A percentile compares a stretch with the other conserved stretches of the same genome.
phyloP scores from a whole-genome alignment of 345 rosid species.

The Citropsis articulata region DNA sequence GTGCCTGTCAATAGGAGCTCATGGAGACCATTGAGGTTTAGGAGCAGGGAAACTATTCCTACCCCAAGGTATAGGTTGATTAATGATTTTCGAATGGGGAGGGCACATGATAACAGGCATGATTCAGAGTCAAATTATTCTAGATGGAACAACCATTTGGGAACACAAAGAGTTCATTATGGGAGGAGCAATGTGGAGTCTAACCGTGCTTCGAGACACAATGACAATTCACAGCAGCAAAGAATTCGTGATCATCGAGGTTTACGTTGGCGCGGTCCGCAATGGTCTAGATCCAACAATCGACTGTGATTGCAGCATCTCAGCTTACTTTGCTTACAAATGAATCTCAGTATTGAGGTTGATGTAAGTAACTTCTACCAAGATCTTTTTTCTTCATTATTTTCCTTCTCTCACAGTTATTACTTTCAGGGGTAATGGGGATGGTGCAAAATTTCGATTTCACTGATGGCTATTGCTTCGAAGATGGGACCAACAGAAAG shows the following conservation, averaged over 20 bases:
- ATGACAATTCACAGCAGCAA: background rate
- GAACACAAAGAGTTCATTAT: background rate
- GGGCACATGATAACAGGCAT: background rate
- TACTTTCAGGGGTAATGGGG: background rate
- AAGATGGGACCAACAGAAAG: background rate
- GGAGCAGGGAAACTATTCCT: background rate
- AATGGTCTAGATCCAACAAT: slow-evolving; percentile 5
- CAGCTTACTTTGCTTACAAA: background rate
- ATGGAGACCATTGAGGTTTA: slow-evolving; percentile 12
- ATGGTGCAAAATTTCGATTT: background rate
- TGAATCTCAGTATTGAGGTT: background rate
- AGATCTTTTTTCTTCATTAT: background rate
- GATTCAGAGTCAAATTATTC: background rate
- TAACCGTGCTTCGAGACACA: background rate
- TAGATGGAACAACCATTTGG: background rate
- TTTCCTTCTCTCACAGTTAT: background rate
- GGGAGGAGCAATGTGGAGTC: slow-evolving; percentile 9
- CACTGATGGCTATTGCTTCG: background rate
- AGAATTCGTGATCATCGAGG: slow-evolving; percentile 9
- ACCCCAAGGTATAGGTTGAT: background rate
- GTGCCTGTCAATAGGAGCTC: slow-evolving; percentile 2
- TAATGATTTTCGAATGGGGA: background rate
- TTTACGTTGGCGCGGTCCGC: slow-evolving; percentile 25
- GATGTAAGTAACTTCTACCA: background rate
- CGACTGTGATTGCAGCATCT: slow-evolving; percentile 6